A percentile compares a stretch with the other conserved stretches of the same genome.
phyloP scores from a whole-genome alignment of 1,284 basidiomycete species.

The Cutaneotrichosporon arboriforme region DNA sequence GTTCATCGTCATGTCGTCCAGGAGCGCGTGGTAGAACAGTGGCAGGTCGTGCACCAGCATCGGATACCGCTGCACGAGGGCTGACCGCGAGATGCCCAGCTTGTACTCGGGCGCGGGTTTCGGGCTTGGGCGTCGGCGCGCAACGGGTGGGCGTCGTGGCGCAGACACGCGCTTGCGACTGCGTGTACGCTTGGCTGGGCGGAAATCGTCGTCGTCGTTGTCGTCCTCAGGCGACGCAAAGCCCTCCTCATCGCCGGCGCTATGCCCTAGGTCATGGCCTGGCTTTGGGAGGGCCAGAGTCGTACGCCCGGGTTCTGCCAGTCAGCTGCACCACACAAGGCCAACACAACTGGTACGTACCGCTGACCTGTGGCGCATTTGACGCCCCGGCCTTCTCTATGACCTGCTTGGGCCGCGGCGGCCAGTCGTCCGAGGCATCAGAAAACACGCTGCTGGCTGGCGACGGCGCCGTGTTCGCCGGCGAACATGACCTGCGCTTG shows the following conservation, averaged over 20 bases:
- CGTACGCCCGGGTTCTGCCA: too few species aligned
- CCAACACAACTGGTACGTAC: too few species aligned
- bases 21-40: conserved; percentile 46
- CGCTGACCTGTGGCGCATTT: too few species aligned
- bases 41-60: conserved; percentile 38
- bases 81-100: not conserved
- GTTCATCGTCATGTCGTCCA: conserved; percentile 43
- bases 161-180: not conserved
- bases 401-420: too few species aligned
- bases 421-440: too few species aligned
- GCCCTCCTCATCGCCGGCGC: not conserved
- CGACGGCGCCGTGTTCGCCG: not conserved
- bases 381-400: too few species aligned
- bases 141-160: not conserved
- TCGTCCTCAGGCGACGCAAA: conserved; percentile 9
- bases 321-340: too few species aligned
- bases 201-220: conserved; percentile 39
- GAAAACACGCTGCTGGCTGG: too few species aligned
- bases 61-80: conserved; percentile 33
- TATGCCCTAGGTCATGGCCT: not conserved
- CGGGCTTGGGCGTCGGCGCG: not conserved
- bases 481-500: not conserved
- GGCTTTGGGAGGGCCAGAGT: too few species aligned
- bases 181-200: conserved; percentile 21
- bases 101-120: not conserved